A percentile compares a stretch with the other conserved stretches of the same genome.
Evolutionary conservation across 2,329 filamentous ascomycete species (phyloP).

Genomic region (Tolypocladium album): DNA sequence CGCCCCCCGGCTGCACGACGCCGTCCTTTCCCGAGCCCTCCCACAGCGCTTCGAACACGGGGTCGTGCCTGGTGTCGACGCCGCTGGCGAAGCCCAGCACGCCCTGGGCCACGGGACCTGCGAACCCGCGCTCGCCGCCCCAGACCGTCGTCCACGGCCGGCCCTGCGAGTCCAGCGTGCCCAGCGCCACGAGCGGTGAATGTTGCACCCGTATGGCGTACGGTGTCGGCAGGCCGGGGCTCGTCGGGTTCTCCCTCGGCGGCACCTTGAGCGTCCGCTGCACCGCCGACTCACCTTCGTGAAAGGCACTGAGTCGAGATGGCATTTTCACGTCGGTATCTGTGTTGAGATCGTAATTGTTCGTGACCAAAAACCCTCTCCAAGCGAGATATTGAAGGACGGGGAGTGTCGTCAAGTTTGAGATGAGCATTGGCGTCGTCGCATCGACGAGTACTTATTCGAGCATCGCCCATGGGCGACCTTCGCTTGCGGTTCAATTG

Average conservation of each 20-base stretch:
- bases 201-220: conserved; percentile 49
- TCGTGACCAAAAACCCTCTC: background rate
- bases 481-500: background rate
- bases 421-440: background rate
- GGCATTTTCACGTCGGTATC: conserved; percentile 12
- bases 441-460: background rate
- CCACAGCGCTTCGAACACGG: conserved; percentile 55
- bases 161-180: conserved; percentile 53
- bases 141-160: conserved; percentile 69
- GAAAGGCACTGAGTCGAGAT: conserved; percentile 32
- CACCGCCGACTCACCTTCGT: conserved; percentile 56
- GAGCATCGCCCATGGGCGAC: background rate
- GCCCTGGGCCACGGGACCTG: conserved; percentile 47
- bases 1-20: conserved; percentile 26
- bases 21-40: conserved; percentile 33
- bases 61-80: conserved; percentile 54
- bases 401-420: background rate
- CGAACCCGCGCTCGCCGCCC: conserved; percentile 64
- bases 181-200: conserved; percentile 61
- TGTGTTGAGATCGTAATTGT: background rate
- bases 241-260: conserved; percentile 52
- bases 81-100: conserved; percentile 53
- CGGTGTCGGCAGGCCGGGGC: conserved; percentile 47
- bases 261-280: conserved; percentile 52
- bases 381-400: background rate